A percentile compares a stretch with the other conserved stretches of the same genome.
Evolutionary conservation across 2,329 filamentous ascomycete species (phyloP).

Genomic region (Cladosporium sp.): DNA sequence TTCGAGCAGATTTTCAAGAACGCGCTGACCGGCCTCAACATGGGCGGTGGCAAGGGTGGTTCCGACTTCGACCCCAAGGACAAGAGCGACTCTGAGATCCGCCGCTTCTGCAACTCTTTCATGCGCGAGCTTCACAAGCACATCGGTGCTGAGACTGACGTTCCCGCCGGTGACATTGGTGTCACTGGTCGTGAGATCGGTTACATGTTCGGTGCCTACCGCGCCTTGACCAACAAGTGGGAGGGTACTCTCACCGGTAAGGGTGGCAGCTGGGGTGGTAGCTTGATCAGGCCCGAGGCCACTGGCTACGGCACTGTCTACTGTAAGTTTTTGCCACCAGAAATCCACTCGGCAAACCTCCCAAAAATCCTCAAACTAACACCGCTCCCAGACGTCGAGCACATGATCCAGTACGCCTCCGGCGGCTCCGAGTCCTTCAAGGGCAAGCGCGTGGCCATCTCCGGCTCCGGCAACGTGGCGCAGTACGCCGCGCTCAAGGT

Average conservation of each 20-base stretch:
- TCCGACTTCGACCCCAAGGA: slow-evolving; percentile 99
- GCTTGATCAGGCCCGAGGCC: slow-evolving; percentile 90
- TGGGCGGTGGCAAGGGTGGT: slow-evolving; percentile 97
- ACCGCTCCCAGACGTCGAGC: slow-evolving; percentile 60
- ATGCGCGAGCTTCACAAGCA: slow-evolving; percentile 95
- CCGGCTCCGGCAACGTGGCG: slow-evolving; percentile 94
- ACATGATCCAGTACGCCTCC: slow-evolving; percentile 87
- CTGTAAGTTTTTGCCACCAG: slow-evolving; percentile 48
- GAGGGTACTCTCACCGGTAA: slow-evolving; percentile 96
- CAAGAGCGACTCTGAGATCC: slow-evolving; percentile 95
- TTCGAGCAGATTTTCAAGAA: slow-evolving; percentile 99
- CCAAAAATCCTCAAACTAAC: slow-evolving; percentile 11
- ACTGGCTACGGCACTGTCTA: slow-evolving; percentile 96
- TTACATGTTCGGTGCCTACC: slow-evolving; percentile 92
- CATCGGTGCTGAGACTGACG: slow-evolving; percentile 93
- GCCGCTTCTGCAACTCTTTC: slow-evolving; percentile 92
- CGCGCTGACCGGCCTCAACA: slow-evolving; percentile 88
- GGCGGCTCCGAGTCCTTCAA: slow-evolving; percentile 74
- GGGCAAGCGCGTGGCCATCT: slow-evolving; percentile 92
- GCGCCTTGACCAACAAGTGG: slow-evolving; percentile 81
- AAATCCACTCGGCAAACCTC: neutral
- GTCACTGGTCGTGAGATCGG: slow-evolving; percentile 89
- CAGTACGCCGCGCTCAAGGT: slow-evolving; percentile 96
- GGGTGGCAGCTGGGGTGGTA: slow-evolving; percentile 87
- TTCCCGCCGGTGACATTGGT: slow-evolving; percentile 95